These are phyloP conservation scores for Tuber umbilicatum DNA, from an alignment of 495 filamentous ascomycete genomes.

Conservation along the genomic window DNA sequence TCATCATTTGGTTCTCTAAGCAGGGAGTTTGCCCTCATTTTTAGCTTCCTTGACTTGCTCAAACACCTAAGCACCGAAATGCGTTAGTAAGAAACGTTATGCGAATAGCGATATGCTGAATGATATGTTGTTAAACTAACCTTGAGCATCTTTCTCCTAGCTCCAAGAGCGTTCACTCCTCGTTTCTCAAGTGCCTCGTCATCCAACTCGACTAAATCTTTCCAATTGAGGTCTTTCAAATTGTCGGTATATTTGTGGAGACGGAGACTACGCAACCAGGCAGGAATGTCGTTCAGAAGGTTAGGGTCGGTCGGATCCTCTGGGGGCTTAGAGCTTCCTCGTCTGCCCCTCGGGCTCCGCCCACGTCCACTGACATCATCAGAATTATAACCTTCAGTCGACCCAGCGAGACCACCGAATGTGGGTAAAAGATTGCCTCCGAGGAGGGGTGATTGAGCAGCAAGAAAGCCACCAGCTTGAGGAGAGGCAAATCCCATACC, in stretches of 20 bases:
- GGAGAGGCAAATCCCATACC: constrained; percentile 74
- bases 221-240: constrained; percentile 94
- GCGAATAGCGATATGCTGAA: constrained; percentile 1
- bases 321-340: constrained; percentile 93
- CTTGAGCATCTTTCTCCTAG: constrained; percentile 96
- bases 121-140: constrained; percentile 46
- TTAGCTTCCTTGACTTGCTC: constrained; percentile 78
- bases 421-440: constrained; percentile 68
- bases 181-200: constrained; percentile 89
- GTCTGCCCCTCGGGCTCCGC: constrained; percentile 81
- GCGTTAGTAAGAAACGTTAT: not conserved
- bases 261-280: constrained; percentile 88
- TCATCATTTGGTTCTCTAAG: constrained; percentile 1
- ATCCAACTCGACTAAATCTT: constrained; percentile 82
- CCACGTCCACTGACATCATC: constrained; percentile 88
- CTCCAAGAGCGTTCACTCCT: constrained; percentile 91
- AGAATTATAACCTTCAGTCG: constrained; percentile 82
- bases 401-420: constrained; percentile 57
- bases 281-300: constrained; percentile 89
- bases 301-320: constrained; percentile 92
- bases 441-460: constrained; percentile 74
- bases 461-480: constrained; percentile 91
- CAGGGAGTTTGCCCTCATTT: constrained; percentile 35
- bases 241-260: constrained; percentile 99
- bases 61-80: constrained; percentile 57